Evolutionary conservation across 2,329 filamentous ascomycete genomes (phyloP).

Genomic region (Corniculantispora saksenae): DNA sequence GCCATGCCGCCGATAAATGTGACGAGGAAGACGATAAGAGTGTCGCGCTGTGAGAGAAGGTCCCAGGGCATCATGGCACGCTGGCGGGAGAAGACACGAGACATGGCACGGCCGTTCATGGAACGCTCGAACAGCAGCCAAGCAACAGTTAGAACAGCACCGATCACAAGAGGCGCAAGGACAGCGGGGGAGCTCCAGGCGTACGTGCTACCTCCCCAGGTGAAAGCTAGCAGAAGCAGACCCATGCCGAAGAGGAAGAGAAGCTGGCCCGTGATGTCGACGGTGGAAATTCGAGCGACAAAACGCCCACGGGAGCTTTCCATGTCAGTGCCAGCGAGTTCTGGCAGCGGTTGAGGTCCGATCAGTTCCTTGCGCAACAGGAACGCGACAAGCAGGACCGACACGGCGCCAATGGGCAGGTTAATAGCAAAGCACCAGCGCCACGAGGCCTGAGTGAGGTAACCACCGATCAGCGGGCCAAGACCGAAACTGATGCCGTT

Average conservation of each 20-base stretch:
- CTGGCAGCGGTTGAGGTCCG: constrained; percentile 50
- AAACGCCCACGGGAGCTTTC: constrained; percentile 37
- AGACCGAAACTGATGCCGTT: constrained; percentile 56
- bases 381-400: constrained; percentile 54
- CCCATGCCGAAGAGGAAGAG: constrained; percentile 58
- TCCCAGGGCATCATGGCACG: constrained; percentile 66
- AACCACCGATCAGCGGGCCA: constrained; percentile 59
- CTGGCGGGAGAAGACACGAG: constrained; percentile 52
- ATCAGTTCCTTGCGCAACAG: constrained; percentile 61
- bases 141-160: constrained; percentile 40
- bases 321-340: constrained; percentile 41
- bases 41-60: constrained; percentile 58
- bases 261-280: constrained; percentile 57
- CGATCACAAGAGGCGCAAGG: constrained; percentile 49
- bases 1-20: constrained; percentile 61
- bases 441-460: constrained; percentile 59
- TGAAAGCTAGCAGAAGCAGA: constrained; percentile 54
- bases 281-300: constrained; percentile 47
- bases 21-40: constrained; percentile 60
- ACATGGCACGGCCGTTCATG: constrained; percentile 51
- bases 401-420: constrained; percentile 53
- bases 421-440: constrained; percentile 68
- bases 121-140: constrained; percentile 56
- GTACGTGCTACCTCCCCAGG: constrained; percentile 58
- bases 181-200: constrained; percentile 52